Evolutionary conservation across 2,329 filamentous ascomycete genomes (phyloP), one percentile per base, ranked within the genome.

Genomic region (Verticillium klebahnii): DNA sequence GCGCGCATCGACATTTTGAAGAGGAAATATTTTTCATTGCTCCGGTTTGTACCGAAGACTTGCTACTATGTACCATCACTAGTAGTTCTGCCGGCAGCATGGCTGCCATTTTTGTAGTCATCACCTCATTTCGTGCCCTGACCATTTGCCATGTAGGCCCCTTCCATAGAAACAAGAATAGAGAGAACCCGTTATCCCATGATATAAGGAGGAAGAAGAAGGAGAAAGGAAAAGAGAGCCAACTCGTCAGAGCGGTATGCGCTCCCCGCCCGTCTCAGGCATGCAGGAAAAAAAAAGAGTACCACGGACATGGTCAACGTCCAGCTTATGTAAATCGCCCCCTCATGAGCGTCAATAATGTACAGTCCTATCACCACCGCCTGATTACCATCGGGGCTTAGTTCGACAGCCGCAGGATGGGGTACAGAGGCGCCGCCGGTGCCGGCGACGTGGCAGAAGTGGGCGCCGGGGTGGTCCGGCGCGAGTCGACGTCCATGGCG

Each of bases 321-420:
- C 40, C 40, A 50, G n/a, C n/a, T 50, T n/a, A 50, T 50, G 40
- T 23, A n/a, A 50, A 50, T 23, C 40, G 37, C 17, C 40, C 17
- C 17, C 40, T 25, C 19, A 5, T n/a, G 52, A 32, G 25, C 31
- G 15, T 31, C 25, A 56, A 56, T 56, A 56, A 31, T 34, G n/a
- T 56, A 56, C 52, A 56, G 52, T 19, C 52, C 23, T 6, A 32
- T 34, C n/a, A 23, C 19, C 40, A 50, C 25, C 52, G 12, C 11
- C 23, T 25, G 12, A 7, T 17, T 12, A 5, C 12, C 25, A 25
- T 19, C 52, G 17, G 25, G 15, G 52, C 52, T 32, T 56, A 68
- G 57, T 73, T 73, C 54, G 74, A 74, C 69, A 77, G 71, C 45
- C 75, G 75, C 45, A 79, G 71, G 62, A 78, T 71, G 25, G 77